phyloP scores from a whole-genome alignment of 345 rosid genomes.

The Citrus cavaleriei region DNA sequence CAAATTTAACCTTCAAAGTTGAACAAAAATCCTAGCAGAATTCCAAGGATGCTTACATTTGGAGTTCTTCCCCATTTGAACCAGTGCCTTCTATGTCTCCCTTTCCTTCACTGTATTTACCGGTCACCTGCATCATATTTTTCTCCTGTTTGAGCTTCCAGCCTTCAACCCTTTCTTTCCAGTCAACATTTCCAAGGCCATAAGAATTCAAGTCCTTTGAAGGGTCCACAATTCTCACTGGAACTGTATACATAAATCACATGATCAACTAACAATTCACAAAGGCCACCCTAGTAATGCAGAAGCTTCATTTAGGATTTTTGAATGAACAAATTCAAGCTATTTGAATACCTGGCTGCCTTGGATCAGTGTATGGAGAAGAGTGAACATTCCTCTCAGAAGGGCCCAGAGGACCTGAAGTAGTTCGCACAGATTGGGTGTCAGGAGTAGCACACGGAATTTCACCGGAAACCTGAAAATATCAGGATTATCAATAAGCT shows the following conservation, averaged over 20 bases:
- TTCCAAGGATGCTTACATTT: constrained; percentile 53
- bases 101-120: constrained; percentile 76
- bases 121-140: constrained; percentile 62
- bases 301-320: constrained; percentile 8
- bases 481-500: constrained; percentile 4
- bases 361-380: constrained; percentile 94
- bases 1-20: neutral
- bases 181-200: constrained; percentile 96
- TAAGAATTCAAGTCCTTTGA: constrained; percentile 96
- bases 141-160: constrained; percentile 99
- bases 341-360: constrained; percentile 75
- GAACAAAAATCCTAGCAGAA: constrained; percentile 7
- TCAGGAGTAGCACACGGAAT: constrained; percentile 83
- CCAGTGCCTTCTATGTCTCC: constrained; percentile 98
- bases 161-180: constrained; percentile 99
- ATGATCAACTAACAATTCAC: constrained; percentile 18
- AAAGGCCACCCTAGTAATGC: neutral
- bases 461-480: constrained; percentile 87
- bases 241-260: constrained; percentile 48
- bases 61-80: constrained; percentile 97
- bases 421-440: constrained; percentile 90
- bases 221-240: constrained; percentile 97
- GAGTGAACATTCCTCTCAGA: constrained; percentile 69
- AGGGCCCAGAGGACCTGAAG: constrained; percentile 98
- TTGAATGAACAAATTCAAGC: constrained; percentile 4